phyloP scores from a whole-genome alignment of 164 flowering plant species.

The Chimonanthus praecox region DNA sequence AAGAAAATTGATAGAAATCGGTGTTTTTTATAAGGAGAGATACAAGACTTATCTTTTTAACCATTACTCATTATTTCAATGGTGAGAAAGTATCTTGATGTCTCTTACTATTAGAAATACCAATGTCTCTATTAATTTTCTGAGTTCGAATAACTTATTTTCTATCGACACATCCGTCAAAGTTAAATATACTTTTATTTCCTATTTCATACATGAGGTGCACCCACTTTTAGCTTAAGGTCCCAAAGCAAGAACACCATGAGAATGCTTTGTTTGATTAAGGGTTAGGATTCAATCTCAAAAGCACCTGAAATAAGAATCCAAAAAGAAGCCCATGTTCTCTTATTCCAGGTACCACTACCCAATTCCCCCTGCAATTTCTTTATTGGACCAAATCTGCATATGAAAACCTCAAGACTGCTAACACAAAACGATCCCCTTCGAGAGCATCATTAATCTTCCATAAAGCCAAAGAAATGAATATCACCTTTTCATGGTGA shows the following conservation, averaged over 20 bases:
- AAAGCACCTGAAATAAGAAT: slow-evolving; percentile 27
- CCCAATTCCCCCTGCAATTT: slow-evolving; percentile 57
- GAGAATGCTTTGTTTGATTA: not conserved
- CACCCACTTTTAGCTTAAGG: too few species aligned
- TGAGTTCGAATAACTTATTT: too few species aligned
- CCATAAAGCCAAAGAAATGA: slow-evolving; percentile 49
- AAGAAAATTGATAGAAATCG: too few species aligned
- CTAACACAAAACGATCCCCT: slow-evolving; percentile 4
- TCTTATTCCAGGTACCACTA: slow-evolving; percentile 55
- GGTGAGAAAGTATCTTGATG: too few species aligned
- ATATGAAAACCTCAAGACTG: slow-evolving; percentile 19
- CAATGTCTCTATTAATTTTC: too few species aligned
- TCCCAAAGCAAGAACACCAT: not conserved
- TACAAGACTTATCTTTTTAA: too few species aligned
- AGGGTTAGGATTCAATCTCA: not conserved
- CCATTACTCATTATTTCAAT: too few species aligned
- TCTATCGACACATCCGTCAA: too few species aligned
- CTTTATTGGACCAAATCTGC: slow-evolving; percentile 65
- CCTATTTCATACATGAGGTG: too few species aligned
- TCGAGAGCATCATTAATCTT: slow-evolving; percentile 32
- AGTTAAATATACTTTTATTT: too few species aligned
- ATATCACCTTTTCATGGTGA: slow-evolving; percentile 62
- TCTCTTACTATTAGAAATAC: too few species aligned
- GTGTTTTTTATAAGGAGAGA: too few species aligned
- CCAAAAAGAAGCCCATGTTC: slow-evolving; percentile 46